Base-by-base conservation (phyloP, 805 yeast genomes). In the Blastobotrys chiropterorum region DNA sequence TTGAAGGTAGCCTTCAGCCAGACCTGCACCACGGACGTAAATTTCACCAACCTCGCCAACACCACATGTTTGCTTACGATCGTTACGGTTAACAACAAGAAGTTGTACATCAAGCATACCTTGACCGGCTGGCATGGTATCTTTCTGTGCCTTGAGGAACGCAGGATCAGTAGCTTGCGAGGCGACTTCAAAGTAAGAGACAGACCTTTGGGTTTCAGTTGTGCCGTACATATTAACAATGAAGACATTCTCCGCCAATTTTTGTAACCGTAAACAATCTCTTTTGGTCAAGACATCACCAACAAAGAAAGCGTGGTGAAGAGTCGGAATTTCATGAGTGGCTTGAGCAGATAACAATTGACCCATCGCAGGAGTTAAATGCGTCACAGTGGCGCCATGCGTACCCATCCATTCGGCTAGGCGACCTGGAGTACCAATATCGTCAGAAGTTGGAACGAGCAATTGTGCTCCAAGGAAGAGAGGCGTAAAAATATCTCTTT, bases 171-270 rank as follows among this genome's bases (percentile, higher is more conserved):
- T 65, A 19, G 76, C 66, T 58, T 88, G 76, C 26, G 95, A 81
- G 43, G 87, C 82, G 56, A 95, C 92, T 67, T 89, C 95, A 71
- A 81, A 95, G 71, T 80, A 94, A 0, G 98, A 90, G 21, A 94
- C 99, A 1, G 99, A 94, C 66, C 99, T 81, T 75, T 95, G 99
- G 14, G 99, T 94, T 70, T 94, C 99, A 8, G 99, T 94, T 40
- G 99, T 94, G 64, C 99, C 99, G 68, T 94, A 94, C 99, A 94
- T 94, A 72, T 94, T 94, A 59, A 94, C 95, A 64, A 94, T 92
- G 66, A 70, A 74, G 50, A 88, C 95, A 63, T 94, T 92, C 66
- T 83, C 83, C 13, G 98, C 98, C 62, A 94, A 77, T 0, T 94
- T 81, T 68, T 94, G 99, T 61, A 94, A 76, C 64, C 97, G 80